phyloP scores from a whole-genome alignment of 2,329 filamentous ascomycete genomes.

The Alternaria hordeiaustralica region DNA sequence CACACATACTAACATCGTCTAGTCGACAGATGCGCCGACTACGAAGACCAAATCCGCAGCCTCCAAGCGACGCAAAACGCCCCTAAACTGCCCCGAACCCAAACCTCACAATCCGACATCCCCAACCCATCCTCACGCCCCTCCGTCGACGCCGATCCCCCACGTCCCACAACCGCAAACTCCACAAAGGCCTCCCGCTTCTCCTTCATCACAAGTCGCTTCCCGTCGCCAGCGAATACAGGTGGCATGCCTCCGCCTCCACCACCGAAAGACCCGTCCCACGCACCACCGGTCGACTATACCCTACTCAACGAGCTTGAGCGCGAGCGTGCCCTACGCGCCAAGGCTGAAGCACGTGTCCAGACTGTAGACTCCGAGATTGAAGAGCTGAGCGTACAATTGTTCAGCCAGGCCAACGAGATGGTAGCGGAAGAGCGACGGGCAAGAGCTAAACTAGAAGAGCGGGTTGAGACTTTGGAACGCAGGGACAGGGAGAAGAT shows the following conservation, averaged over 20 bases:
- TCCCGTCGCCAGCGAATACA: slow-evolving; percentile 41
- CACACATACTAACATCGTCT: slow-evolving; percentile 9
- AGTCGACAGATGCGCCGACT: slow-evolving; percentile 71
- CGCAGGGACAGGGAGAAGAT: slow-evolving; percentile 73
- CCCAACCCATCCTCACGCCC: slow-evolving; percentile 21
- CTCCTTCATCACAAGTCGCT: slow-evolving; percentile 52
- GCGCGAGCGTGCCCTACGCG: slow-evolving; percentile 70
- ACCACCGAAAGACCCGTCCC: slow-evolving; percentile 11
- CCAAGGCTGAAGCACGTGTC: slow-evolving; percentile 72
- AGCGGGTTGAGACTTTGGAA: slow-evolving; percentile 72
- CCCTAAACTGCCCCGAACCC: slow-evolving; percentile 9
- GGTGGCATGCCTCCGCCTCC: slow-evolving; percentile 43
- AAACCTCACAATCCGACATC: slow-evolving; percentile 18
- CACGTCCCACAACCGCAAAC: slow-evolving; percentile 38
- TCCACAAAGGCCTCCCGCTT: slow-evolving; percentile 49
- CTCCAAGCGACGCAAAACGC: slow-evolving; percentile 45
- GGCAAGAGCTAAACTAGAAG: slow-evolving; percentile 73
- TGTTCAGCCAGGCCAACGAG: slow-evolving; percentile 85
- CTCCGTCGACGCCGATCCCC: slow-evolving; percentile 30
- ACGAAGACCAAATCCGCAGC: slow-evolving; percentile 75
- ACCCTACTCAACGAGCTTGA: slow-evolving; percentile 68
- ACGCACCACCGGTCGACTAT: slow-evolving; percentile 36
- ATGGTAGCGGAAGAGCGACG: slow-evolving; percentile 82
- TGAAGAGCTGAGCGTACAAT: slow-evolving; percentile 75
- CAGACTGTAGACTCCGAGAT: slow-evolving; percentile 73